phyloP scores from a whole-genome alignment of 345 rosid genomes.

The Citrus cavaleriei region DNA sequence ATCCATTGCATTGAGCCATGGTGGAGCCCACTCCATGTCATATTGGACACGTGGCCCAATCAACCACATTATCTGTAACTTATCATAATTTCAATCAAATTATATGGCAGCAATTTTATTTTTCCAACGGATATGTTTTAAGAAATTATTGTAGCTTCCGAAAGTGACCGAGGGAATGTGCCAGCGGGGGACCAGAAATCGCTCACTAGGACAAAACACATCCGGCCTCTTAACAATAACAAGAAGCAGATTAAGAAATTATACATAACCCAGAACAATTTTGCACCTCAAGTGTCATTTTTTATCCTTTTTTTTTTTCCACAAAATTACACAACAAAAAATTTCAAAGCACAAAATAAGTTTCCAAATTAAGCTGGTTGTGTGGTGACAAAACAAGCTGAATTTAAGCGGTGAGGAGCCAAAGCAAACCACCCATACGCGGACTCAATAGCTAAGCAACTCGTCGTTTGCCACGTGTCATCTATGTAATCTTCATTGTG shows the following conservation, averaged over 20 bases:
- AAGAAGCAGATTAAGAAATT: not conserved
- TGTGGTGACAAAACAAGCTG: not conserved
- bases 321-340: not conserved
- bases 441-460: not conserved
- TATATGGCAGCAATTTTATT: not conserved
- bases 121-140: not conserved
- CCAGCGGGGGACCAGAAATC: not conserved
- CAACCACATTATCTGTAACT: not conserved
- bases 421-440: not conserved
- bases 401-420: slow-evolving; percentile 26
- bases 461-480: slow-evolving; percentile 37
- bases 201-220: not conserved
- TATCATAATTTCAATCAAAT: not conserved
- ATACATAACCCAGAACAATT: slow-evolving; percentile 7
- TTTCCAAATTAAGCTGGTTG: not conserved
- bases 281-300: slow-evolving; percentile 10
- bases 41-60: not conserved
- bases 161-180: not conserved
- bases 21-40: not conserved
- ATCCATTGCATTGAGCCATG: not conserved
- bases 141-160: not conserved
- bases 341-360: not conserved
- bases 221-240: slow-evolving; percentile 1
- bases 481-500: slow-evolving; percentile 37
- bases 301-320: not conserved